These are phyloP conservation scores for Brassica carinata DNA, from an alignment of 345 rosid species.

Conservation along the genomic window DNA sequence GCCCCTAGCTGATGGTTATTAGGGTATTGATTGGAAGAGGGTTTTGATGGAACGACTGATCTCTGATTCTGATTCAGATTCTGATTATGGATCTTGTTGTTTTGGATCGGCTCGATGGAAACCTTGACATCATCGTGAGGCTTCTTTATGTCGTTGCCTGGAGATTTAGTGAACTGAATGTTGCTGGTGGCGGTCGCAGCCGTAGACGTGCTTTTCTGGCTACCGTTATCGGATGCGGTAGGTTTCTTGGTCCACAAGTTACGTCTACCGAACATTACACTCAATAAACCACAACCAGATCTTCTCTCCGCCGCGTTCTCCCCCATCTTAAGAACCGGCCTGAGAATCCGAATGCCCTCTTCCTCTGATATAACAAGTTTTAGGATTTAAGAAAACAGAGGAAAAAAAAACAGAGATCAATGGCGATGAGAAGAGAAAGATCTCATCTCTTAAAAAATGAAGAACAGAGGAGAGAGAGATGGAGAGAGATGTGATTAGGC, in stretches of 20 bases:
- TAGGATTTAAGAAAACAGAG: neutral
- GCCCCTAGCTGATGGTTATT: slow-evolving; percentile 40
- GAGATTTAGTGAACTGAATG: slow-evolving; percentile 44
- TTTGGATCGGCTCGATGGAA: slow-evolving; percentile 33
- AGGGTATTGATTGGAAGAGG: slow-evolving; percentile 41
- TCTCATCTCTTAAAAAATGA: slow-evolving; percentile 27
- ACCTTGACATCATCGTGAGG: slow-evolving; percentile 54
- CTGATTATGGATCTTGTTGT: slow-evolving; percentile 10
- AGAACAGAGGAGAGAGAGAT: slow-evolving; percentile 2
- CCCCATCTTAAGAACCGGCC: slow-evolving; percentile 39
- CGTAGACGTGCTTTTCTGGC: slow-evolving; percentile 45
- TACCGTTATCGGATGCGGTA: slow-evolving; percentile 33
- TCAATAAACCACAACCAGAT: slow-evolving; percentile 69
- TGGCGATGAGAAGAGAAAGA: slow-evolving; percentile 17
- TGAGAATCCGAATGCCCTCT: slow-evolving; percentile 5
- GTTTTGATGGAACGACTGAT: slow-evolving; percentile 40
- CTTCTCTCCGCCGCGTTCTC: slow-evolving; percentile 52
- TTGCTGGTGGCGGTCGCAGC: slow-evolving; percentile 44
- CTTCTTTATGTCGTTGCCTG: slow-evolving; percentile 44
- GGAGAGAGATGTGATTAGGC: slow-evolving; percentile 19
- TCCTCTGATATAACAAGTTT: neutral
- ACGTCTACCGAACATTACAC: slow-evolving; percentile 64
- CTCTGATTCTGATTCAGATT: slow-evolving; percentile 34
- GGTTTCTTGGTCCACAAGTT: slow-evolving; percentile 60
- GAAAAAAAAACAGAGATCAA: neutral